A percentile compares a stretch with the other conserved stretches of the same genome.
These are phyloP conservation scores for Ceratocystiopsis sp. DNA, from an alignment of 2,329 filamentous ascomycete genomes.

Conservation along the genomic window DNA sequence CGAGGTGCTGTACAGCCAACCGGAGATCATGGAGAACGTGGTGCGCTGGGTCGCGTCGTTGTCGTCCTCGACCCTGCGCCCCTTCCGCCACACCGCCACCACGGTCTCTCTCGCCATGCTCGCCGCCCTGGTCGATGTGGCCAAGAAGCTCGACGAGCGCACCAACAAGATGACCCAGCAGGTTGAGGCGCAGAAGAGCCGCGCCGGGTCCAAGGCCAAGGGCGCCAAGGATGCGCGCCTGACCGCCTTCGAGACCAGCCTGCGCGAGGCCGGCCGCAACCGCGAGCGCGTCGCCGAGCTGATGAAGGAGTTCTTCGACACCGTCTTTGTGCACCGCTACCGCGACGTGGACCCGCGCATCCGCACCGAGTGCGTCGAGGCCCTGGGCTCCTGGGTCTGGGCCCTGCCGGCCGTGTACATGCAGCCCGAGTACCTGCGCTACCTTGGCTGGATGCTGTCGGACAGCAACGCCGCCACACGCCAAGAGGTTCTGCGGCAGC, in stretches of 20 bases:
- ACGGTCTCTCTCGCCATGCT: slow-evolving; percentile 68
- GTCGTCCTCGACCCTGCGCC: slow-evolving; percentile 72
- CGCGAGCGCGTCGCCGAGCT: slow-evolving; percentile 52
- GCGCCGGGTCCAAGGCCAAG: slow-evolving; percentile 45
- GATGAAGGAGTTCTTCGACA: slow-evolving; percentile 77
- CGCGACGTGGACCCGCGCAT: slow-evolving; percentile 85
- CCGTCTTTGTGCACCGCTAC: slow-evolving; percentile 88
- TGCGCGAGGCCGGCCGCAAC: slow-evolving; percentile 53
- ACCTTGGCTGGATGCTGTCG: slow-evolving; percentile 89
- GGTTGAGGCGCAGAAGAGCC: slow-evolving; percentile 55
- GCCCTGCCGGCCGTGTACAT: slow-evolving; percentile 76
- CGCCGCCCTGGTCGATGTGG: slow-evolving; percentile 44
- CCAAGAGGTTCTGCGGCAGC: slow-evolving; percentile 71
- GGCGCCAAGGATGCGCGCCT: slow-evolving; percentile 56
- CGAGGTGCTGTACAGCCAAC: slow-evolving; percentile 63
- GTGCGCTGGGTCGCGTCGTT: slow-evolving; percentile 80
- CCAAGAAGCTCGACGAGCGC: slow-evolving; percentile 30
- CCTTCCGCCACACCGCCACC: slow-evolving; percentile 88
- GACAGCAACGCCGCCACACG: slow-evolving; percentile 60
- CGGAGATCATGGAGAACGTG: slow-evolving; percentile 69
- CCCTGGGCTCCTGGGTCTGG: slow-evolving; percentile 77
- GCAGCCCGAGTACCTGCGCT: slow-evolving; percentile 77
- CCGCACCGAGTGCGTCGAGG: slow-evolving; percentile 71
- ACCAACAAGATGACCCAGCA: slow-evolving; percentile 65
- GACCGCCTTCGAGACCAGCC: slow-evolving; percentile 52